A percentile compares a stretch with the other conserved stretches of the same genome.
These are phyloP conservation scores for Chenopodium formosanum DNA, from an alignment of 148 eudicot species.

Conservation along the genomic window DNA sequence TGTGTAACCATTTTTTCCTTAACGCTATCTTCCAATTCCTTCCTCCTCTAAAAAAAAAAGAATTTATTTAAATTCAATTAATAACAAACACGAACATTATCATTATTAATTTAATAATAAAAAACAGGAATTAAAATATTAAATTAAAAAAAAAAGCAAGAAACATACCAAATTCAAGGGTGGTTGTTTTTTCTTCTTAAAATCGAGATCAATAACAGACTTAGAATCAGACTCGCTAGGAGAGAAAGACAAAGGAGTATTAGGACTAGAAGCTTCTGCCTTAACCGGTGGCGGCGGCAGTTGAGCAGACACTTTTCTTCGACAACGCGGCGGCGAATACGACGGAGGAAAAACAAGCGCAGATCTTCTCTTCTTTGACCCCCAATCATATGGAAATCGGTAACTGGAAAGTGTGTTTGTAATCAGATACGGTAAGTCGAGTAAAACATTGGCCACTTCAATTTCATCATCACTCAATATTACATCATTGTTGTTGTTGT, in stretches of 20 bases:
- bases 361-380: constrained; percentile 10
- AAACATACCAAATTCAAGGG: neutral
- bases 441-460: constrained; percentile 2
- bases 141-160: neutral
- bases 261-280: constrained; percentile 16
- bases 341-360: neutral
- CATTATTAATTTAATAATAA: neutral
- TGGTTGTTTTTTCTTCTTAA: neutral
- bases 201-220: neutral
- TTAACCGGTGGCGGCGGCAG: neutral
- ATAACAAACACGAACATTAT: neutral
- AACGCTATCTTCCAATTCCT: constrained; percentile 3
- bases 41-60: neutral
- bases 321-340: neutral
- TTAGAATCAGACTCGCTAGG: neutral
- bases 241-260: constrained; percentile 11
- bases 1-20: neutral
- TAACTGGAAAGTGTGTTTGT: neutral
- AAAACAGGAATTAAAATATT: too few relatives aligned
- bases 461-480: neutral
- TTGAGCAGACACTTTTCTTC: neutral
- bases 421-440: constrained; percentile 4
- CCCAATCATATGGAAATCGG: constrained; percentile 13
- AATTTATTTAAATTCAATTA: neutral
- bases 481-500: neutral